These are phyloP conservation scores for Mortierella polycephala DNA, from an alignment of 371 early-diverging fungal species.

Conservation along the genomic window DNA sequence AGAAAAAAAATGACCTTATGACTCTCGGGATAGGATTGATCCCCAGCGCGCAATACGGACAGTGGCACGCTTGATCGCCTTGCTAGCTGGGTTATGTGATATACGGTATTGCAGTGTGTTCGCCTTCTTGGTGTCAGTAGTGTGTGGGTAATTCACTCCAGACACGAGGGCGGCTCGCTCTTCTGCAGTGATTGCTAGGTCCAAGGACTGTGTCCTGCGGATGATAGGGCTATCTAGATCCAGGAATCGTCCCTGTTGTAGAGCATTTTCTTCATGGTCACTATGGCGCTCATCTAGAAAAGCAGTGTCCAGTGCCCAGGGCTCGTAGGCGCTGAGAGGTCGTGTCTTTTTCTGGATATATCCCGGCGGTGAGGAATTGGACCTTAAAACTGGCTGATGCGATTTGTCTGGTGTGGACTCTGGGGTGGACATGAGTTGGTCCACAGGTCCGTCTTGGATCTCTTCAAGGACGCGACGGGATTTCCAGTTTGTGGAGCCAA, in stretches of 20 bases:
- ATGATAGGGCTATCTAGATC: neutral
- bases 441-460: neutral
- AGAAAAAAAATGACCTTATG: conserved; percentile 4
- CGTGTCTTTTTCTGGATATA: conserved; percentile 1
- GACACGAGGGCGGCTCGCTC: conserved; percentile 5
- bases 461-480: conserved; percentile 24
- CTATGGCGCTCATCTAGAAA: neutral
- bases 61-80: conserved; percentile 44
- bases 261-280: conserved; percentile 2
- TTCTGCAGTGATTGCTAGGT: conserved; percentile 11
- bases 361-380: conserved; percentile 12
- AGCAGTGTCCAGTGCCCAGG: neutral
- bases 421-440: neutral
- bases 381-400: conserved; percentile 6
- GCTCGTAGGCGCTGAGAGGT: conserved; percentile 30
- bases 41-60: conserved; percentile 42
- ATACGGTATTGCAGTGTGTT: conserved; percentile 41
- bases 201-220: conserved; percentile 32
- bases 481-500: conserved; percentile 4
- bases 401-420: neutral
- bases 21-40: conserved; percentile 25
- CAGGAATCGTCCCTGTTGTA: neutral
- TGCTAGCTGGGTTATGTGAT: conserved; percentile 43
- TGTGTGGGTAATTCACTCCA: neutral
- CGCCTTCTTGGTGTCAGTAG: conserved; percentile 23